Evolutionary conservation across 768 basidiomycete genomes (phyloP).

Genomic region (Brasilioporus rufonigricans): DNA sequence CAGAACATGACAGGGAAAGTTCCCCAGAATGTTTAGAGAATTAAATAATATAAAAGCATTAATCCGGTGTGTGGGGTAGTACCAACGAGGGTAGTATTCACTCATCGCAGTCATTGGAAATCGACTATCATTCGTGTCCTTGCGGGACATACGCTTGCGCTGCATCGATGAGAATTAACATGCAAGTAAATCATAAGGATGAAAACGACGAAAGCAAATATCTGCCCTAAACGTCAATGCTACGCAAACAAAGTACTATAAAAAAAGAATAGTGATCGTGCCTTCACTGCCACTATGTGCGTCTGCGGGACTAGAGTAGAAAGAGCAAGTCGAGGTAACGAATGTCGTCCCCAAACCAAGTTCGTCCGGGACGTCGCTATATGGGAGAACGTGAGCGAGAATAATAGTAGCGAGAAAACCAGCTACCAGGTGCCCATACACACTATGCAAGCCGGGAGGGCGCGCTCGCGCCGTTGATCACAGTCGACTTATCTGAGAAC

Average conservation of each 20-base stretch:
- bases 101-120: neutral
- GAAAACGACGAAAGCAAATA: neutral
- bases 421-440: conserved; percentile 14
- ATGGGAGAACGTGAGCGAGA: conserved; percentile 22
- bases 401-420: conserved; percentile 10
- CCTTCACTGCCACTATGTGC: neutral
- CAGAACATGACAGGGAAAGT: no score
- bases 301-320: neutral
- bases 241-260: neutral
- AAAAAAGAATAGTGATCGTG: neutral
- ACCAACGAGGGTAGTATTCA: no score
- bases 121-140: neutral
- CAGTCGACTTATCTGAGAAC: conserved; percentile 56
- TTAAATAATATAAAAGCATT: no score
- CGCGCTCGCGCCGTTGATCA: conserved; percentile 42
- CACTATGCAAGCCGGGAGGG: conserved; percentile 5
- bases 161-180: neutral
- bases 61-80: no score
- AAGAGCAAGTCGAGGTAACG: neutral
- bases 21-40: no score
- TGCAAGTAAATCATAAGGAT: neutral
- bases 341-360: neutral
- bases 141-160: neutral
- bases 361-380: neutral
- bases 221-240: neutral